Base-by-base conservation (phyloP, 1,139 yeast species). In the Geotrichum macrosporum region DNA sequence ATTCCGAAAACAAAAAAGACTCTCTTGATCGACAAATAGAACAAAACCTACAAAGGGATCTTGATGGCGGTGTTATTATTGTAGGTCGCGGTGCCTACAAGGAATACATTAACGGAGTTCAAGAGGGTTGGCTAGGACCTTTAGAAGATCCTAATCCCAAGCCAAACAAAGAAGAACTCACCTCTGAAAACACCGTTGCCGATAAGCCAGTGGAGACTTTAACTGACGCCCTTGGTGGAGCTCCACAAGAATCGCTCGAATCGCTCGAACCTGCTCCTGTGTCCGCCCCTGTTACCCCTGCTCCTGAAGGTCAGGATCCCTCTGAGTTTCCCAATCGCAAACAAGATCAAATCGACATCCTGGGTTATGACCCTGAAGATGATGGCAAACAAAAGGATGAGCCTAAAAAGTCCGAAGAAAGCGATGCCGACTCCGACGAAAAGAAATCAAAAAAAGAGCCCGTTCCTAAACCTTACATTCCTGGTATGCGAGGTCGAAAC, bases 21-120 rank as follows among this genome's bases (percentile, higher is more conserved):
- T 65, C 59, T 27, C 50, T 65, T 19, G 68, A 65, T 32, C 34
- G 50, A 18, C 55, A 55, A 41, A 59, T 63, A 31, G 57, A 57
- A 18, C 47, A 56, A n/a, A 57, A 58, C 42, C 44, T 65, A 31
- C 47, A 45, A 13, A 53, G 57, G 16, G 68, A 68, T 48, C 48
- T 47, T 2, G 57, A 65, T n/a, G 96, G 96, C 18, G 98, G 98
- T 42, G 82, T 88, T 12, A 76, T 94, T 20, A 86, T 96, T 64
- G 70, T 94, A 27, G 99, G 99, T 2, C 75, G 99, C 62, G 98
- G 98, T 49, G 92, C 97, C 0, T 92, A 78, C 65, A 92, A 89
- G 64, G 99, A 94, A 69, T 94, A 86, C 62, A 65, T 94, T 48
- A 76, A 78, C 44, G 99, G 98, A 5, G 65, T 94, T 8, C 96